Evolutionary conservation across 192 early-diverging fungal species (phyloP), one percentile per base, ranked within the genome.

Genomic region (Pilobolus umbonatus): DNA sequence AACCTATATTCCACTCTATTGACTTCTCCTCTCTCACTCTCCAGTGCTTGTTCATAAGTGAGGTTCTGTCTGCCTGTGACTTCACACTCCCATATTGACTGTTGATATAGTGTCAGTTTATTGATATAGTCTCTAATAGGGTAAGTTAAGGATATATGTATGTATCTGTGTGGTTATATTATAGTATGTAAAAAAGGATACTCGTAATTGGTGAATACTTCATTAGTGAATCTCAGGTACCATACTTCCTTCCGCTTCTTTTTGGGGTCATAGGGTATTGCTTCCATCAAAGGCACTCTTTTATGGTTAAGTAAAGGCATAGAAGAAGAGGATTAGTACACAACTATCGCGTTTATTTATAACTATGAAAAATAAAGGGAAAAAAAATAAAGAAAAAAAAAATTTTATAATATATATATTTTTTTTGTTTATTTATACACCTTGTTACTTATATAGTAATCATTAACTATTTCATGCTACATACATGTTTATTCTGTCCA

Each of bases 41-140:
- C 70, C 21, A 87, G 67, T 0, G 95, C 95, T 64, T 93, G 85
- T 49, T 88, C 82, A 61, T 87, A 97, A 2, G 88, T 93, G 48
- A 97, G 67, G 26, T 81, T 62, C 11, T 72, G 62, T 57, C 84
- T 88, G 0, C 92, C 89, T 0, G 89, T 89, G 5, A 70, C 71
- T 42, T 80, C 77, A 73, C 93, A 95, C 46, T 88, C 75, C 85
- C 92, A 97, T 28, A 80, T 67, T 44, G 75, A 77, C 57, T 83
- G 80, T 12, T 81, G 78, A 63, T 93, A 93, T 10, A 90, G 75
- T 52, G 22, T 58, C 21, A 34, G 38, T 24, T 36, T 58, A 39
- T 61, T 53, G 40, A 62, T 57, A 49, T 67, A 59, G 38, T 57
- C 19, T 14, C 57, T 60, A 42, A 42, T 17, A 42, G 9, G 36